Evolutionary conservation across 345 rosid species (phyloP), one percentile per base, ranked within the genome.

Genomic region (Citrus mangshanensis): DNA sequence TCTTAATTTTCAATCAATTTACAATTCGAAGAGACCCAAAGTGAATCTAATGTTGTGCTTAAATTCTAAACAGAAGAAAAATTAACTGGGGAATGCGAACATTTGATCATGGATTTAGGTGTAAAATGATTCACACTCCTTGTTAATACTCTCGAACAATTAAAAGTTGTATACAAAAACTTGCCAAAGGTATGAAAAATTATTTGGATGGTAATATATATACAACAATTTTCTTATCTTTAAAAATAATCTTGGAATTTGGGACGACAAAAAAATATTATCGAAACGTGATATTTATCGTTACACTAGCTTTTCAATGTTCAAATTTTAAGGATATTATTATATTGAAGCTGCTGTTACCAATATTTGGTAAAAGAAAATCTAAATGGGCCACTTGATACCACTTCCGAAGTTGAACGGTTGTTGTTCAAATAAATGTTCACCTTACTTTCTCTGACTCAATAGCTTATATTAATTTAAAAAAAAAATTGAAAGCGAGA

Each of bases 401-500:
- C 18, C 7, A 69, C 42, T 69, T 59, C 24, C 35, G 40, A 32
- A 70, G 64, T 60, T 61, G 82, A 49, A 69, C 38, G 28, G 62
- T 61, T 34, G 49, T 30, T 35, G 46, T 24, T 69, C 46, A 60
- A 68, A 67, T 74, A 63, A 75, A 75, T 76, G 19, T 70, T 75
- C 56, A 76, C 67, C 79, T 4, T 56, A 7, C 38, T 60, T 49
- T 2, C 64, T 70, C 4, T 74, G 4, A 37, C 34, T 16, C 0
- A 8, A 56, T 1, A 25, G 35, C 10, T 55, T 62, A 32, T 69
- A 4, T 59, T 68, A 34, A 6, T 42, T 68, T n/a, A n/a, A 25
- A 12, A 68, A n/a, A 37, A 51, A n/a, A 56, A 80, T 60, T 59
- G 58, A 75, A 74, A 60, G 79, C 70, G 30, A 75, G 28, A n/a